These are phyloP conservation scores for Pythium oligandrum DNA, from an alignment of 352 stramenopile species.

Conservation along the genomic window DNA sequence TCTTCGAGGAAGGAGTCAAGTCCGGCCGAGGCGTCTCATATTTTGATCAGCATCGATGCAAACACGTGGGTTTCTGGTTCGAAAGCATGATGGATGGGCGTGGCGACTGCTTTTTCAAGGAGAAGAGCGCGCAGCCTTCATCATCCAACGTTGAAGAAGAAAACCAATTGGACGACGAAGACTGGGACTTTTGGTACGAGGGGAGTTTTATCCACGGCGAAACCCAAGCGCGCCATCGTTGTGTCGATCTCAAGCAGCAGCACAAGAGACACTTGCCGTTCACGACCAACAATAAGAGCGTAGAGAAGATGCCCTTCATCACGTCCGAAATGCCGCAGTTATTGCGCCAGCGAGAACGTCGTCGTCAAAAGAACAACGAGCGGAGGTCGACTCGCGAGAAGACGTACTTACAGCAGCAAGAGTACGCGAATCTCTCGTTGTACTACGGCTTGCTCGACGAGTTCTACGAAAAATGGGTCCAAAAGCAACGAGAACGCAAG, in stretches of 20 bases:
- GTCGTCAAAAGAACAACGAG: constrained; percentile 30
- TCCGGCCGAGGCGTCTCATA: constrained; percentile 34
- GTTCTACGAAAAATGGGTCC: constrained; percentile 61
- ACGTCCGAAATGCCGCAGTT: constrained; percentile 28
- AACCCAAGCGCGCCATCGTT: constrained; percentile 47
- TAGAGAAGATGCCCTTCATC: constrained; percentile 54
- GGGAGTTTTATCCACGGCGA: constrained; percentile 57
- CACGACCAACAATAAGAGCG: constrained; percentile 65
- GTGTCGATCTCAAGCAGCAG: constrained; percentile 38
- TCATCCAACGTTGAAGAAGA: not conserved
- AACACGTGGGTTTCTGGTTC: constrained; percentile 61
- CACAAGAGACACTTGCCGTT: constrained; percentile 33
- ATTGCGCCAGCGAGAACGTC: constrained; percentile 32
- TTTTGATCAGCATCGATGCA: constrained; percentile 31
- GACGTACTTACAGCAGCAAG: constrained; percentile 35
- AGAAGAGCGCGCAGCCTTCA: not conserved
- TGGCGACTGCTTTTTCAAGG: constrained; percentile 50
- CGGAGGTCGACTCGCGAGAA: constrained; percentile 36
- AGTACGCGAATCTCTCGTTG: constrained; percentile 39
- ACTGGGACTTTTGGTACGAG: constrained; percentile 74
- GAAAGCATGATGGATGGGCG: constrained; percentile 58
- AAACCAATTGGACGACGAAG: constrained; percentile 8
- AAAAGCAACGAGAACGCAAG: constrained; percentile 29
- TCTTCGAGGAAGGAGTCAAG: constrained; percentile 48
- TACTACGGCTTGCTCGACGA: constrained; percentile 62